These are phyloP conservation scores for Syzygium oleosum DNA, from an alignment of 345 rosid species.

Conservation along the genomic window DNA sequence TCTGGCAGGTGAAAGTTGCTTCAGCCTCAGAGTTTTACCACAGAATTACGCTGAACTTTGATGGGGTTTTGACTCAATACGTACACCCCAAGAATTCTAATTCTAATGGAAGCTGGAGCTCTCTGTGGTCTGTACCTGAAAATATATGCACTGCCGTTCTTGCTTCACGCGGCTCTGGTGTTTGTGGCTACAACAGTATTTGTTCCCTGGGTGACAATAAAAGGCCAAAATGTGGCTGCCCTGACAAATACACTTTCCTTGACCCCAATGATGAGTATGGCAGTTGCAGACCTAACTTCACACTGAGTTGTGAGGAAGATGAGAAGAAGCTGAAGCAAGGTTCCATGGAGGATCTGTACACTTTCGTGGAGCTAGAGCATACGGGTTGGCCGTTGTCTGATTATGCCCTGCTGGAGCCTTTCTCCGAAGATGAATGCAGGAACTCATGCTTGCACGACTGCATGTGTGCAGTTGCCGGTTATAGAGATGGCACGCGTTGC, in stretches of 20 bases:
- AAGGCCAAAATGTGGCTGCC: constrained; percentile 25
- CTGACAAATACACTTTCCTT: constrained; percentile 8
- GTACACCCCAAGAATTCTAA: constrained; percentile 7
- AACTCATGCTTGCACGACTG: constrained; percentile 27
- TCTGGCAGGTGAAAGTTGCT: not conserved
- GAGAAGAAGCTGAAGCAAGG: not conserved
- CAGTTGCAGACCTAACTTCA: constrained; percentile 21
- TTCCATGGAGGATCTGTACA: constrained; percentile 8
- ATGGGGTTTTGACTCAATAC: constrained; percentile 24
- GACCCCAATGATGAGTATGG: constrained; percentile 20
- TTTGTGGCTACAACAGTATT: constrained; percentile 28
- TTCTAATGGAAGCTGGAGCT: constrained; percentile 6
- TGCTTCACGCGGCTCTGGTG: constrained; percentile 9
- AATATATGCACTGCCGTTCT: constrained; percentile 10
- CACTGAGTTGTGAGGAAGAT: constrained; percentile 9
- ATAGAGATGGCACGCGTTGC: not conserved
- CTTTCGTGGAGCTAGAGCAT: not conserved
- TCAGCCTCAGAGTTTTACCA: constrained; percentile 1
- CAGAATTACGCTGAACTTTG: constrained; percentile 23
- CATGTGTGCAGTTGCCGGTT: constrained; percentile 19
- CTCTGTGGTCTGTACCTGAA: constrained; percentile 5
- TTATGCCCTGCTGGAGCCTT: constrained; percentile 6
- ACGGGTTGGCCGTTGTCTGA: constrained; percentile 24
- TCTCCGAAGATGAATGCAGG: constrained; percentile 12
- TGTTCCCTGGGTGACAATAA: constrained; percentile 6